These are phyloP conservation scores for Malassezia globosa DNA, from an alignment of 1,284 basidiomycete species.

Conservation along the genomic window DNA sequence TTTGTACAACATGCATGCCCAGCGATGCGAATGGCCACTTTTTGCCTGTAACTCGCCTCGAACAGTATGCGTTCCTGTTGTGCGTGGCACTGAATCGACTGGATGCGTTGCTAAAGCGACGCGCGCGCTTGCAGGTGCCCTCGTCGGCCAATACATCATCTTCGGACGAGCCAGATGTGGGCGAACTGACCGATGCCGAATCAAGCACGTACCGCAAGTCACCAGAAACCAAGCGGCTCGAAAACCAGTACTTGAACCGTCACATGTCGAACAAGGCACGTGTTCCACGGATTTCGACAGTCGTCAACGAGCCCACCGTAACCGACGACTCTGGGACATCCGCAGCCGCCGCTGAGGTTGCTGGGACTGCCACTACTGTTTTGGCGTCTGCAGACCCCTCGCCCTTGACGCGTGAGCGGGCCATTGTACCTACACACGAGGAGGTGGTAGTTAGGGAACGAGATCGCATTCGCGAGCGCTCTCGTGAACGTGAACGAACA, in stretches of 20 bases:
- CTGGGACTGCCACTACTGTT: not conserved
- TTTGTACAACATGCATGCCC: conserved; percentile 64
- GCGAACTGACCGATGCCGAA: conserved; percentile 19
- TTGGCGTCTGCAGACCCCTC: not conserved
- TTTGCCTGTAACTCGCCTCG: conserved; percentile 78
- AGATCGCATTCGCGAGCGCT: conserved; percentile 50
- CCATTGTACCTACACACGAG: conserved; percentile 70
- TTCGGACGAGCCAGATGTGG: conserved; percentile 2
- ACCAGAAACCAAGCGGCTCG: conserved; percentile 84
- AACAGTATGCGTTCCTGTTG: conserved; percentile 93
- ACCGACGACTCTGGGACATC: conserved; percentile 42
- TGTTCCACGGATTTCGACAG: conserved; percentile 81
- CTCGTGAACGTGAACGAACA: conserved; percentile 27
- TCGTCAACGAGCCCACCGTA: conserved; percentile 85
- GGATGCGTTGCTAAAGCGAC: conserved; percentile 78
- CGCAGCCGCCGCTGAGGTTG: not conserved
- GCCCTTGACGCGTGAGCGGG: conserved; percentile 54
- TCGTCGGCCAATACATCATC: too few relatives aligned
- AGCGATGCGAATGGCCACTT: conserved; percentile 50
- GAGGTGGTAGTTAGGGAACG: conserved; percentile 79
- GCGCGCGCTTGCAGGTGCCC: conserved; percentile 69
- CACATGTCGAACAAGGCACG: conserved; percentile 85
- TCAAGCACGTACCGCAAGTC: conserved; percentile 63
- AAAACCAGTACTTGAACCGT: conserved; percentile 69
- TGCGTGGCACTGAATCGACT: conserved; percentile 88